Conservation (phyloP, 441 rosid species). For the Populus hybrid region DNA sequence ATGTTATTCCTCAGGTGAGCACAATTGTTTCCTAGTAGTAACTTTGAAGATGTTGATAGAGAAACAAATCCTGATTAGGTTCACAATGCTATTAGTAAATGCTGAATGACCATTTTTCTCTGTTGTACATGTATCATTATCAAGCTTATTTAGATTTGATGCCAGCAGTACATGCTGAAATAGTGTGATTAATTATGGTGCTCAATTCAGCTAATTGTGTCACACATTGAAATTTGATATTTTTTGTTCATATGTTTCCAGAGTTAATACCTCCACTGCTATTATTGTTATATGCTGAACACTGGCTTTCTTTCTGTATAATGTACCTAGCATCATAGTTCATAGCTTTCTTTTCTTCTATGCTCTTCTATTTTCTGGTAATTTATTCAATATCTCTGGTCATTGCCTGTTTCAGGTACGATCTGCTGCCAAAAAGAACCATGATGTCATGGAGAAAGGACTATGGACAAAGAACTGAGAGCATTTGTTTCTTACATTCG, state of each 20-base stretch:
- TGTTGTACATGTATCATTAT: not conserved
- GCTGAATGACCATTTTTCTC: not conserved
- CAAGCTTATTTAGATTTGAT: not conserved
- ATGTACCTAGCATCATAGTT: not conserved
- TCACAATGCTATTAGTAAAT: not conserved
- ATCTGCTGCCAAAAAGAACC: constrained; percentile 61
- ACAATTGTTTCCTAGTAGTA: not conserved
- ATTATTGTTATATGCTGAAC: not conserved
- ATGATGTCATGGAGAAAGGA: constrained; percentile 90
- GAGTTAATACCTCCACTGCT: not conserved
- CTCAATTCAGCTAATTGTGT: not conserved
- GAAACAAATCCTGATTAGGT: not conserved
- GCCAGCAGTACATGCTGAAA: not conserved
- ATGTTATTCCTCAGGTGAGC: constrained; percentile 68
- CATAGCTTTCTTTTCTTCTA: not conserved
- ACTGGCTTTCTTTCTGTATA: not conserved
- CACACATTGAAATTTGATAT: not conserved
- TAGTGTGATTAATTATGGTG: not conserved
- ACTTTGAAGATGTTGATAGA: not conserved
- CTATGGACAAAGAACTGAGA: constrained; percentile 15
- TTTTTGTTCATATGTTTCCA: not conserved
- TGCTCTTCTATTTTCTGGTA: not conserved
- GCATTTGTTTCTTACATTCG: constrained; percentile 86
- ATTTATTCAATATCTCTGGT: not conserved
- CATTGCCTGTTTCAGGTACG: constrained; percentile 48